Percentiles rank a stretch among this genome's conserved stretches.
Conservation (phyloP, 2,329 filamentous ascomycete species). For the Colletotrichum graminicola region DNA sequence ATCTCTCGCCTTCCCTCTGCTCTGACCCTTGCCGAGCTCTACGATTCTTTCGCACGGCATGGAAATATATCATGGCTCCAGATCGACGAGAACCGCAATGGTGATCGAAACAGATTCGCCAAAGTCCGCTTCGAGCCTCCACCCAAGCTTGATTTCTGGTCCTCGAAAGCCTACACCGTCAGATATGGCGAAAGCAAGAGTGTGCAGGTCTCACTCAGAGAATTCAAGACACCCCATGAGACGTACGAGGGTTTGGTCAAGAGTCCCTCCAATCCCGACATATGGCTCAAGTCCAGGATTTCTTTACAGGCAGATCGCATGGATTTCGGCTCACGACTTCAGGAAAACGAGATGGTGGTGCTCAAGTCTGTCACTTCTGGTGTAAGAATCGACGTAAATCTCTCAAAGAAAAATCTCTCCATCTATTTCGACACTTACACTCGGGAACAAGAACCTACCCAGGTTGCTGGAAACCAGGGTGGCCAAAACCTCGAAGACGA, state of each 20-base stretch:
- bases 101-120: constrained; percentile 56
- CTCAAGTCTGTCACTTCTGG: constrained; percentile 60
- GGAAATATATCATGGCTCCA: constrained; percentile 70
- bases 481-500: constrained; percentile 41
- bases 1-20: constrained; percentile 36
- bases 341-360: constrained; percentile 67
- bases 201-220: constrained; percentile 6
- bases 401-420: constrained; percentile 54
- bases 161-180: constrained; percentile 48
- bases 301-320: constrained; percentile 60
- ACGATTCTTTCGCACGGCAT: constrained; percentile 62
- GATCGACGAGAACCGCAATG: constrained; percentile 59
- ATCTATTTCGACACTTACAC: constrained; percentile 52
- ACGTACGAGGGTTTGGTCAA: constrained; percentile 39
- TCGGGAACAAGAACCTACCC: not conserved
- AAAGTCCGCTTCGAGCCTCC: constrained; percentile 71
- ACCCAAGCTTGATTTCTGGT: constrained; percentile 66
- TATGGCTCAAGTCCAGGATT: constrained; percentile 52
- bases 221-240: constrained; percentile 2
- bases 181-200: constrained; percentile 10
- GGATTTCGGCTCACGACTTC: constrained; percentile 72
- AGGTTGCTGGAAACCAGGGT: not conserved
- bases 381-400: constrained; percentile 55
- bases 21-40: constrained; percentile 60
- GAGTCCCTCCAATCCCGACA: constrained; percentile 49